Conservation (phyloP, 352 stramenopile species). For the Phytophthora agathidicida region DNA sequence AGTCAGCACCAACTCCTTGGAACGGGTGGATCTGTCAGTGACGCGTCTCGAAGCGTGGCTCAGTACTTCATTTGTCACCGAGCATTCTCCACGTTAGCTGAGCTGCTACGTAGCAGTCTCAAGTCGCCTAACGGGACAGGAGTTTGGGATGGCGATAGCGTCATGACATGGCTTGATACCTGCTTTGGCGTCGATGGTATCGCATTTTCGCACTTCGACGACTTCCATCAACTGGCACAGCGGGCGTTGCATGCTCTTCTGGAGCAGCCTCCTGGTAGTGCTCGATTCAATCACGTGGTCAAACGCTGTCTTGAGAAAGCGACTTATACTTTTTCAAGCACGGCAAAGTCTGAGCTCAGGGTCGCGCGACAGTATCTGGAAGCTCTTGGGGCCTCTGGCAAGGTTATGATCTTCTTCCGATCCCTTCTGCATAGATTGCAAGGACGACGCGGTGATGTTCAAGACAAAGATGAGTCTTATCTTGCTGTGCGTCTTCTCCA, state of each 20-base stretch:
- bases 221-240: conserved; percentile 52
- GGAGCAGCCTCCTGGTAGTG: conserved; percentile 16
- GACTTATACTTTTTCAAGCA: conserved; percentile 10
- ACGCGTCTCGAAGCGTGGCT: conserved; percentile 23
- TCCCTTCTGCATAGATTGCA: conserved; percentile 35
- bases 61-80: conserved; percentile 35
- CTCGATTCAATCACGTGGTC: conserved; percentile 22
- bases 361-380: conserved; percentile 34
- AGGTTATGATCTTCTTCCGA: conserved; percentile 28
- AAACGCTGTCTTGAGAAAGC: conserved; percentile 36
- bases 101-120: conserved; percentile 31
- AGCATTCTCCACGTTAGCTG: conserved; percentile 33
- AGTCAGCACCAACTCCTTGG: conserved; percentile 22
- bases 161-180: conserved; percentile 59
- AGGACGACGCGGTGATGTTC: conserved; percentile 1
- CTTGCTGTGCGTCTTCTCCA: conserved; percentile 54
- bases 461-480: conserved; percentile 24
- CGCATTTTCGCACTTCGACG: conserved; percentile 41
- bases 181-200: conserved; percentile 53
- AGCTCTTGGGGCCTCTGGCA: conserved; percentile 24
- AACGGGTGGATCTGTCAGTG: neutral
- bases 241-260: conserved; percentile 40
- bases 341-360: conserved; percentile 8
- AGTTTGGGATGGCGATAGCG: conserved; percentile 22
- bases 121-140: conserved; percentile 2